Evolutionary conservation across 306 rosid species (phyloP), one percentile per base, ranked within the genome.

Genomic region (Castanopsis chinensis): DNA sequence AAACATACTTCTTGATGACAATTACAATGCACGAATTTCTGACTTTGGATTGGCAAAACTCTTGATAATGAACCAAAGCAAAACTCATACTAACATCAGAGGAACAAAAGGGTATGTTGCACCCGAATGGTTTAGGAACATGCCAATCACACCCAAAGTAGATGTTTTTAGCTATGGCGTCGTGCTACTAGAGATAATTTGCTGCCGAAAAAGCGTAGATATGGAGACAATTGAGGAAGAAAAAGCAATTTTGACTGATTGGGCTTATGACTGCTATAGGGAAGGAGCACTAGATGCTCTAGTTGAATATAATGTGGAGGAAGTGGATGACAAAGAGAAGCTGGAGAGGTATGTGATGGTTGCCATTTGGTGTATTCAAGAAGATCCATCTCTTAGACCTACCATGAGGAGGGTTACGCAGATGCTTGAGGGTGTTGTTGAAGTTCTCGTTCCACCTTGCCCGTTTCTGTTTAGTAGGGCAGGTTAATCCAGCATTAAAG

Each of bases 401-500:
- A 54, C 71, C 17, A 83, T 86, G 85, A 78, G 6, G 52, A 76
- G 30, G 73, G 85, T 78, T 9, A 33, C 68, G 11, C 83, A 77
- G 0, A 83, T 81, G 87, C 85, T 86, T 71, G 89, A 86, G 83
- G 87, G 87, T 5, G 71, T 76, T 17, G 84, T 63, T 30, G 82
- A 77, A 20, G 85, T 86, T 2, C 35, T 35, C 2, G 59, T 6
- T 79, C 89, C 87, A 19, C 85, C 87, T 9, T 73, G 78, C 18
- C 85, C 76, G 12, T 79, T 7, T 3, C 80, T 78, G 7, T 76
- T 60, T 37, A 45, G 17, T 55, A 45, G 12, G 52, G 10, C 52
- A 45, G 4, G 52, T 45, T 45, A 45, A 45, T 45, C 52, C 52
- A 45, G 0, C 52, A 45, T 45, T 11, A 0, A 89, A 73, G 80